phyloP scores from a whole-genome alignment of 345 rosid genomes.

The Noccaea caerulescens region DNA sequence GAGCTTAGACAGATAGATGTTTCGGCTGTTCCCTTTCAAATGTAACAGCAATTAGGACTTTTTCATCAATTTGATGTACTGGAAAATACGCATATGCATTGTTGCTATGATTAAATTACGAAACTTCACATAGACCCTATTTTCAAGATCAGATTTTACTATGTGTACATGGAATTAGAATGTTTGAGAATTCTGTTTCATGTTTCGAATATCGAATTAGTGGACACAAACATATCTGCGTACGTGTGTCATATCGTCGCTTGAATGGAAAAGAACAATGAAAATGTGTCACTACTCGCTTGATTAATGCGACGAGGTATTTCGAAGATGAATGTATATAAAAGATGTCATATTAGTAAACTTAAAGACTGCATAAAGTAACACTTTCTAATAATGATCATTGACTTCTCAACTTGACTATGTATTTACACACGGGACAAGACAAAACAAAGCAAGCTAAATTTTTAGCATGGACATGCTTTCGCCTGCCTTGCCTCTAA shows the following conservation, averaged over 20 bases:
- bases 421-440: slow-evolving; percentile 18
- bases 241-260: no score
- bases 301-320: neutral
- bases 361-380: neutral
- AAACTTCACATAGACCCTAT: no score
- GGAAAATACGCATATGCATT: no score
- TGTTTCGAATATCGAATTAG: no score
- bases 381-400: slow-evolving; percentile 5
- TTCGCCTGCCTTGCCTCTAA: neutral
- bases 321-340: neutral
- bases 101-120: no score
- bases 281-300: neutral
- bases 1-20: neutral
- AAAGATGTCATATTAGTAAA: neutral
- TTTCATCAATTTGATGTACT: slow-evolving; percentile 10
- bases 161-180: no score
- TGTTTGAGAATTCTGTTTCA: no score
- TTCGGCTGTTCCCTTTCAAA: no score
- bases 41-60: neutral
- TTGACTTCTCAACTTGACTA: slow-evolving; percentile 14
- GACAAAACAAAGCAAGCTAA: slow-evolving; percentile 11
- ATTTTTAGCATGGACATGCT: slow-evolving; percentile 2
- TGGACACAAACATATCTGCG: no score
- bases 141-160: no score
- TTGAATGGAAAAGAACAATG: neutral